These are phyloP conservation scores for Phylloboletellus chloephorus DNA, from an alignment of 1,284 basidiomycete genomes.

Conservation along the genomic window DNA sequence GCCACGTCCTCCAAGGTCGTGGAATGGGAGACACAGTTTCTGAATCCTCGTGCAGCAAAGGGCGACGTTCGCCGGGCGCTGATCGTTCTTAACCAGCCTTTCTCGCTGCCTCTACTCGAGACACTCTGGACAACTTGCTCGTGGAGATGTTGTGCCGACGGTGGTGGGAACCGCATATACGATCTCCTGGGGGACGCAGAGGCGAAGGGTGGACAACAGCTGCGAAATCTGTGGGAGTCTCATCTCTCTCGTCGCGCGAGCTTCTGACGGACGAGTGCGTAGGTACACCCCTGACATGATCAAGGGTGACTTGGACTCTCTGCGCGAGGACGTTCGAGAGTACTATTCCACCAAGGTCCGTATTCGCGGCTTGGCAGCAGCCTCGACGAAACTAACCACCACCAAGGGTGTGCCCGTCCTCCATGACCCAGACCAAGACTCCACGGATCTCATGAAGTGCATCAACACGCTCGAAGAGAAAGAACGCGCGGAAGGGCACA, in stretches of 20 bases:
- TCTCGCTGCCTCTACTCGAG: slow-evolving; percentile 57
- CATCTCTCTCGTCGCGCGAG: background rate
- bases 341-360: slow-evolving; percentile 64
- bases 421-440: slow-evolving; percentile 69
- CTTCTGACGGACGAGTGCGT: slow-evolving; percentile 7
- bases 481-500: slow-evolving; percentile 37
- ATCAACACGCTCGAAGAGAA: slow-evolving; percentile 57
- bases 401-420: slow-evolving; percentile 63
- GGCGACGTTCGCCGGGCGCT: slow-evolving; percentile 43
- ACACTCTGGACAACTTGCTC: slow-evolving; percentile 65
- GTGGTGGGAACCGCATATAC: slow-evolving; percentile 86
- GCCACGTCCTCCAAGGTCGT: slow-evolving; percentile 1
- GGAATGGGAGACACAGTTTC: slow-evolving; percentile 37
- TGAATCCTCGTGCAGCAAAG: slow-evolving; percentile 25
- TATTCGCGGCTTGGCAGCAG: slow-evolving; percentile 2
- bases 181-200: slow-evolving; percentile 45
- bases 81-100: slow-evolving; percentile 87
- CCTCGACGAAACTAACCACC: slow-evolving; percentile 7
- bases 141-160: slow-evolving; percentile 83
- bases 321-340: slow-evolving; percentile 65
- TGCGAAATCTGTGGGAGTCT: slow-evolving; percentile 28
- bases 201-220: slow-evolving; percentile 14
- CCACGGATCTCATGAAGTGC: slow-evolving; percentile 96
- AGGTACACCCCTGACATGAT: slow-evolving; percentile 82
- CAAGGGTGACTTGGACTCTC: slow-evolving; percentile 91